These are phyloP conservation scores for Fusarium proliferatum DNA, from an alignment of 2,329 filamentous ascomycete species.

Conservation along the genomic window DNA sequence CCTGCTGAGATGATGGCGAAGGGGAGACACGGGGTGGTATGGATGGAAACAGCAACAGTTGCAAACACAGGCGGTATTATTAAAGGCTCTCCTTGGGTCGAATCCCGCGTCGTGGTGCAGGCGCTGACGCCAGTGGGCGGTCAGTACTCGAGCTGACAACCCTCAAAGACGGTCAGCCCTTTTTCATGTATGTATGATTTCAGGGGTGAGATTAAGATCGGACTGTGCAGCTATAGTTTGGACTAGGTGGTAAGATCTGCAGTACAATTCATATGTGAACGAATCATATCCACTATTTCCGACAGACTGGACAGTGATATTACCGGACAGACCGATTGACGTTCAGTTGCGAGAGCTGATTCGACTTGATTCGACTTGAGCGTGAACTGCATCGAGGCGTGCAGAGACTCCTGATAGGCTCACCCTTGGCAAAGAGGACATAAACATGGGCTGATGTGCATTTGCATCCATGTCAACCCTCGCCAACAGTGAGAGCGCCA, in stretches of 20 bases:
- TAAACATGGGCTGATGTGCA: conserved; percentile 29
- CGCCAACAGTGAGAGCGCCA: conserved; percentile 7
- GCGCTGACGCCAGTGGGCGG: conserved; percentile 27
- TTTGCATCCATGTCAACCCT: conserved; percentile 13
- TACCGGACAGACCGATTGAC: conserved; percentile 19
- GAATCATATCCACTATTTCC: conserved; percentile 14
- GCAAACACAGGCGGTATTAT: conserved; percentile 1
- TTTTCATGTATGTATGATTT: conserved; percentile 1
- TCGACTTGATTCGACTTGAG: not conserved
- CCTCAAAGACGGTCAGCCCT: conserved; percentile 10
- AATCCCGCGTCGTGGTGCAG: conserved; percentile 8
- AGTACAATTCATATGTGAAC: not conserved
- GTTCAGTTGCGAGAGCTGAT: conserved; percentile 24
- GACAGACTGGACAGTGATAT: conserved; percentile 25
- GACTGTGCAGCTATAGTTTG: not conserved
- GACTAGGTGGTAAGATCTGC: not conserved
- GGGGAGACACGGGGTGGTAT: not conserved
- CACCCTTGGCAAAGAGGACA: conserved; percentile 2
- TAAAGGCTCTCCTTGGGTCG: not conserved
- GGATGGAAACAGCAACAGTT: not conserved
- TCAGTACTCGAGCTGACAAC: conserved; percentile 21
- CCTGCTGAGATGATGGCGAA: not conserved
- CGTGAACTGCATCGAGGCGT: conserved; percentile 13
- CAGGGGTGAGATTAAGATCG: conserved; percentile 18
- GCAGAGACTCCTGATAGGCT: conserved; percentile 14